These are phyloP conservation scores for Pichia sp. DNA, from an alignment of 1,139 yeast species.

Conservation along the genomic window DNA sequence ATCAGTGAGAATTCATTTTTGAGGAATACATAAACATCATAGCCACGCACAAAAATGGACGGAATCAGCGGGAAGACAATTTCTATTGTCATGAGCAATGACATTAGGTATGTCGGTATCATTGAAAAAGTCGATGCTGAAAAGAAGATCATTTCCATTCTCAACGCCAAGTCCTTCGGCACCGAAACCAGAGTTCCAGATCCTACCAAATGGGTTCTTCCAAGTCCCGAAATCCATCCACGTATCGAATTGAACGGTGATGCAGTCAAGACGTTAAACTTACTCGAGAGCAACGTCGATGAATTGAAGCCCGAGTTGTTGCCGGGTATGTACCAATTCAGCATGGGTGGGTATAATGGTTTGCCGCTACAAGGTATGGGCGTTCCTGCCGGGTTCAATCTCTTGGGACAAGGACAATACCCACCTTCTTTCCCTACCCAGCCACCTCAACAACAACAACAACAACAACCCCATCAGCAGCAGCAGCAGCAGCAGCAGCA, in stretches of 20 bases:
- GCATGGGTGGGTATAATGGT: conserved; percentile 6
- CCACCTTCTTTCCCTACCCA: neutral
- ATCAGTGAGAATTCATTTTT: too few species aligned
- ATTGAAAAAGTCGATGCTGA: conserved; percentile 86
- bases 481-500: conserved; percentile 2
- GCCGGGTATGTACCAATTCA: conserved; percentile 19
- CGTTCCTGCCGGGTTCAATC: neutral
- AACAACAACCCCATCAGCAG: neutral
- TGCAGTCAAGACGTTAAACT: conserved; percentile 86
- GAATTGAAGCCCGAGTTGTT: conserved; percentile 42
- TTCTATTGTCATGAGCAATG: conserved; percentile 81
- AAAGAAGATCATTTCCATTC: conserved; percentile 84
- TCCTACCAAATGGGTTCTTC: conserved; percentile 68
- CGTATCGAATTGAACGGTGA: conserved; percentile 86
- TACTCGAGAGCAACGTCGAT: conserved; percentile 63
- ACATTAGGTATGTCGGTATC: conserved; percentile 83
- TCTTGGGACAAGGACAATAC: neutral
- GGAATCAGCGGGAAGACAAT: conserved; percentile 69
- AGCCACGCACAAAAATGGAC: conserved; percentile 10
- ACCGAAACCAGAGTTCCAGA: conserved; percentile 88
- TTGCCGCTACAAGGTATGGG: conserved; percentile 7
- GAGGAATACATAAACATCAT: neutral
- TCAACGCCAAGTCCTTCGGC: conserved; percentile 80
- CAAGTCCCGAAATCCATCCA: conserved; percentile 70
- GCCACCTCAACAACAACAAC: neutral